These are phyloP conservation scores for Clohesyomyces aquaticus DNA, from an alignment of 495 filamentous ascomycete species.

Conservation along the genomic window DNA sequence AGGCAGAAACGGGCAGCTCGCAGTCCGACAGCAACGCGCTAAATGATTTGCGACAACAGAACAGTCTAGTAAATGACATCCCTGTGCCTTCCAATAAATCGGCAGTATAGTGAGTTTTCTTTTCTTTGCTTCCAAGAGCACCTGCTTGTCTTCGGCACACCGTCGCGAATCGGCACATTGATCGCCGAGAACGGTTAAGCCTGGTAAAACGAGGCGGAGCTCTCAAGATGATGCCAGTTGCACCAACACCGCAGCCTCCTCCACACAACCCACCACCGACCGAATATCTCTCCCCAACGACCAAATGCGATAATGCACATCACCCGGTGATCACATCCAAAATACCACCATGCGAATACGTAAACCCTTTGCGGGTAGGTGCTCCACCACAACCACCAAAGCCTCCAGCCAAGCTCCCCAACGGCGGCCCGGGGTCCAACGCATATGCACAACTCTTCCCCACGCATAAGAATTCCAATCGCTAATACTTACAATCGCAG, in stretches of 20 bases:
- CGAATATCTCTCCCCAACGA: background rate
- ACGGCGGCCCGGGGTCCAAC: constrained; percentile 4
- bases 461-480: background rate
- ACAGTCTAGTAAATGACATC: too few species aligned
- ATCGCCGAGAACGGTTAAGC: constrained; percentile 7
- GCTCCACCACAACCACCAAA: background rate
- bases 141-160: too few species aligned
- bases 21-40: too few species aligned
- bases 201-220: constrained; percentile 6
- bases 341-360: constrained; percentile 36
- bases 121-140: too few species aligned
- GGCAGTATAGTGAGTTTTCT: too few species aligned
- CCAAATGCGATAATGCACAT: constrained; percentile 4
- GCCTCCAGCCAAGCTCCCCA: background rate
- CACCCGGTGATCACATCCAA: constrained; percentile 4
- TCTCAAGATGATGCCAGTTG: background rate
- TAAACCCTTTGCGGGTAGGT: constrained; percentile 40
- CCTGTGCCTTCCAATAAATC: too few species aligned
- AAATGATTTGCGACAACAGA: too few species aligned
- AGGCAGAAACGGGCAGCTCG: too few species aligned
- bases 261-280: background rate
- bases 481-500: constrained; percentile 5
- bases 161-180: too few species aligned
- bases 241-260: background rate
- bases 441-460: background rate